A percentile compares a stretch with the other conserved stretches of the same genome.
Evolutionary conservation across 176 grass and related monocot genomes (phyloP).

Genomic region (Oryza glaberrima): DNA sequence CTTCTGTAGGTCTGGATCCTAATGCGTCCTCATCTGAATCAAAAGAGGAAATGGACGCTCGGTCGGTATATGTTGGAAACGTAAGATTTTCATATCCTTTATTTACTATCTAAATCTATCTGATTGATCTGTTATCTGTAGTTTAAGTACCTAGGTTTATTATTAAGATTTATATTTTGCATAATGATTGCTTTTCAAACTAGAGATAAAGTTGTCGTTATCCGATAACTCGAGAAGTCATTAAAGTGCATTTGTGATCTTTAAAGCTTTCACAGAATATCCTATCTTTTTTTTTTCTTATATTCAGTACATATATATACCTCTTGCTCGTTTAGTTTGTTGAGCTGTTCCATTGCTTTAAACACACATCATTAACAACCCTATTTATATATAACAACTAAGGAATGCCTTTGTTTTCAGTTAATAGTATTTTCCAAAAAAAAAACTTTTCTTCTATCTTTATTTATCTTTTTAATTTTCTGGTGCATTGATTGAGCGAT

Average conservation of each 20-base stretch:
- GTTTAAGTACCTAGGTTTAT: neutral
- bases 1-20: slow-evolving; percentile 52
- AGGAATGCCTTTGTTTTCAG: neutral
- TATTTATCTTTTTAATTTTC: slow-evolving; percentile 13
- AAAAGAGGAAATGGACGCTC: slow-evolving; percentile 74
- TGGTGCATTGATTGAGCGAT: slow-evolving; percentile 57
- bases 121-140: neutral
- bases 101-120: slow-evolving; percentile 11
- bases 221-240: neutral
- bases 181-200: neutral
- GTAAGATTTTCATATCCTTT: slow-evolving; percentile 45
- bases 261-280: neutral
- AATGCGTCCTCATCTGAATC: slow-evolving; percentile 55
- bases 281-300: neutral
- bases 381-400: neutral
- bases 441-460: slow-evolving; percentile 11
- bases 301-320: neutral
- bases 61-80: slow-evolving; percentile 72
- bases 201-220: neutral
- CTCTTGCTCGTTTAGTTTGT: neutral
- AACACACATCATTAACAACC: neutral
- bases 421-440: neutral
- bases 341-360: slow-evolving; percentile 12
- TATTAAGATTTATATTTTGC: neutral
- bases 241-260: neutral